phyloP scores from a whole-genome alignment of 495 filamentous ascomycete genomes.

The Cercophora sp. region DNA sequence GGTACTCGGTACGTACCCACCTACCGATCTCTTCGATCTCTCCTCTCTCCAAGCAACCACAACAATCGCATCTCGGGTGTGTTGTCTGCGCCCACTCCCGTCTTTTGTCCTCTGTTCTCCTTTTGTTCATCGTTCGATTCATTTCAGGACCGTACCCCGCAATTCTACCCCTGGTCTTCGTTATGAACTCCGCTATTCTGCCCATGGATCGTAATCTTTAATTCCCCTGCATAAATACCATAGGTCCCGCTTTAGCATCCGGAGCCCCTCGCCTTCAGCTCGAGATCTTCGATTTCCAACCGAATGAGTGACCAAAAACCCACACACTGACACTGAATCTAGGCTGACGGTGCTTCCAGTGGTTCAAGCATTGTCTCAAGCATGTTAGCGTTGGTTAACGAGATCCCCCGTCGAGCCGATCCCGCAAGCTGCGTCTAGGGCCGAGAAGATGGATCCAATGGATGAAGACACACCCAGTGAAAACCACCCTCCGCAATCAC shows the following conservation, averaged over 20 bases:
- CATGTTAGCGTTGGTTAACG: constrained; percentile 12
- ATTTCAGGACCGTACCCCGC: constrained; percentile 7
- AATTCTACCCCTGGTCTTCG: too few relatives aligned
- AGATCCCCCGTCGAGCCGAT: constrained; percentile 3
- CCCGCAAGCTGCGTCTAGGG: neutral
- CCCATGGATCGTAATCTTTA: neutral
- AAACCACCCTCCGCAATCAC: constrained; percentile 5
- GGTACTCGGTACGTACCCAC: too few relatives aligned
- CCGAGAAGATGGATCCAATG: constrained; percentile 23
- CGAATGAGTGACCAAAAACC: neutral
- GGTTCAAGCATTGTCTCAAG: neutral
- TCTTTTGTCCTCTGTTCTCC: neutral
- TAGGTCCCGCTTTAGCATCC: neutral
- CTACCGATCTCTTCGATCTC: too few relatives aligned
- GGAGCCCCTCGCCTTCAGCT: too few relatives aligned
- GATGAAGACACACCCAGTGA: constrained; percentile 21
- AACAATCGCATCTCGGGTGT: too few relatives aligned
- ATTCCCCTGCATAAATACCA: neutral
- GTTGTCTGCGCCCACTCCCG: neutral
- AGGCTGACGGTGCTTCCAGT: neutral
- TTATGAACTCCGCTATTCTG: too few relatives aligned
- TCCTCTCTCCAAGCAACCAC: too few relatives aligned
- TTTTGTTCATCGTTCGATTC: neutral
- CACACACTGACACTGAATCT: neutral
- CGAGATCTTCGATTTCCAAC: neutral